These are phyloP conservation scores for Candida xiaguanensis DNA, from an alignment of 805 yeast species.

Conservation along the genomic window DNA sequence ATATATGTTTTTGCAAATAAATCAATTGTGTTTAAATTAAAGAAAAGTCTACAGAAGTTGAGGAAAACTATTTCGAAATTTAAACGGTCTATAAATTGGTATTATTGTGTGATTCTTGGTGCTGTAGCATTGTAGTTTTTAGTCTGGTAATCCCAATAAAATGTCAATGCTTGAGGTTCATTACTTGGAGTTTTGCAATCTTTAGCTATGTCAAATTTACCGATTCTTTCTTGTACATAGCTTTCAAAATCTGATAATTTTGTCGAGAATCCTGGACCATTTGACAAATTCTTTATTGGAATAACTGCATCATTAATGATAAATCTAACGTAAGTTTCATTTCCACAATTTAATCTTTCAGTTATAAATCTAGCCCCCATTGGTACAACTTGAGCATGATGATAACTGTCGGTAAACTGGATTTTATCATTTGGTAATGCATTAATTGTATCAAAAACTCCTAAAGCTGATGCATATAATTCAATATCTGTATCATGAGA, in stretches of 20 bases:
- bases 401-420: slow-evolving; percentile 46
- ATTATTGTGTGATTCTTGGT: slow-evolving; percentile 6
- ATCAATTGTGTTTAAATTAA: no score
- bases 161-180: slow-evolving; percentile 27
- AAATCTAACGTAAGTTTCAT: slow-evolving; percentile 31
- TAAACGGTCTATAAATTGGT: neutral
- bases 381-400: slow-evolving; percentile 35
- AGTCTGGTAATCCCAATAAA: slow-evolving; percentile 38
- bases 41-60: no score
- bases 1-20: neutral
- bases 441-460: slow-evolving; percentile 43
- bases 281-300: slow-evolving; percentile 30
- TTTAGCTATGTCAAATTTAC: slow-evolving; percentile 12
- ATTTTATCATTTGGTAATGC: slow-evolving; percentile 45
- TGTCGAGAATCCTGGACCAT: slow-evolving; percentile 44
- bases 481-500: slow-evolving; percentile 72
- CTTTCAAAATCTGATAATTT: slow-evolving; percentile 32
- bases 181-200: slow-evolving; percentile 24
- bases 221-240: slow-evolving; percentile 26
- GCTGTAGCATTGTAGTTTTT: slow-evolving; percentile 10
- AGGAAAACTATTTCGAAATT: neutral
- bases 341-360: slow-evolving; percentile 32
- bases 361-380: slow-evolving; percentile 39
- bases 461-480: slow-evolving; percentile 61
- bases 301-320: slow-evolving; percentile 39